Conservation (phyloP, 2,329 filamentous ascomycete species). For the Colletotrichum simmondsii region DNA sequence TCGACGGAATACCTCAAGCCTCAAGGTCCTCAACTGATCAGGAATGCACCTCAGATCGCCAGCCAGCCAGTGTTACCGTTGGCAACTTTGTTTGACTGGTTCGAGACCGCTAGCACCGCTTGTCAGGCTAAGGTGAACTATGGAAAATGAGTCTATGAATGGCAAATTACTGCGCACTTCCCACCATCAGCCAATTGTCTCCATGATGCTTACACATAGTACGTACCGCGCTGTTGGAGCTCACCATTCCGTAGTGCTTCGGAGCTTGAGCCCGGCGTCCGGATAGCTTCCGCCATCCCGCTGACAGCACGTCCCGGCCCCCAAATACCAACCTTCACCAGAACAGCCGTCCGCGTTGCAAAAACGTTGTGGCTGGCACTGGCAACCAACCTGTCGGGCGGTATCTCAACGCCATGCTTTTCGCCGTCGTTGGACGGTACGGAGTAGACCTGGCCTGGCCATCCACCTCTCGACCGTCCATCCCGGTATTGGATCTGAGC, state of each 20-base stretch:
- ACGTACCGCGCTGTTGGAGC: not conserved
- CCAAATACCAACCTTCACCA: not conserved
- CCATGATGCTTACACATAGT: not conserved
- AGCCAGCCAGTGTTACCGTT: not conserved
- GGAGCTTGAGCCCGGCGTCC: not conserved
- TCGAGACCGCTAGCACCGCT: not conserved
- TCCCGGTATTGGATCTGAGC: slow-evolving; percentile 7
- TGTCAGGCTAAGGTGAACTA: not conserved
- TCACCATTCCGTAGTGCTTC: not conserved
- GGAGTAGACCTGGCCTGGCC: not conserved
- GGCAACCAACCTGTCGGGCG: not conserved
- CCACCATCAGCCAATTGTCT: not conserved
- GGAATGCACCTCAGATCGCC: not conserved
- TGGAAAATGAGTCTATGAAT: not conserved
- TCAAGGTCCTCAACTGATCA: slow-evolving; percentile 8
- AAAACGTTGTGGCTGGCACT: not conserved
- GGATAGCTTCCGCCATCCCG: slow-evolving; percentile 19
- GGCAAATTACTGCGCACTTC: not conserved
- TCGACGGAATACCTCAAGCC: not conserved
- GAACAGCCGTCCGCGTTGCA: not conserved
- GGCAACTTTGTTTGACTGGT: not conserved
- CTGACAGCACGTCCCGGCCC: not conserved
- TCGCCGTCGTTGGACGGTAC: not conserved
- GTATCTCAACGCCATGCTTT: slow-evolving; percentile 11
- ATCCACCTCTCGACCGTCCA: not conserved